These are phyloP conservation scores for Sodiomyces alkalinus DNA, from an alignment of 2,329 filamentous ascomycete species.

Conservation along the genomic window DNA sequence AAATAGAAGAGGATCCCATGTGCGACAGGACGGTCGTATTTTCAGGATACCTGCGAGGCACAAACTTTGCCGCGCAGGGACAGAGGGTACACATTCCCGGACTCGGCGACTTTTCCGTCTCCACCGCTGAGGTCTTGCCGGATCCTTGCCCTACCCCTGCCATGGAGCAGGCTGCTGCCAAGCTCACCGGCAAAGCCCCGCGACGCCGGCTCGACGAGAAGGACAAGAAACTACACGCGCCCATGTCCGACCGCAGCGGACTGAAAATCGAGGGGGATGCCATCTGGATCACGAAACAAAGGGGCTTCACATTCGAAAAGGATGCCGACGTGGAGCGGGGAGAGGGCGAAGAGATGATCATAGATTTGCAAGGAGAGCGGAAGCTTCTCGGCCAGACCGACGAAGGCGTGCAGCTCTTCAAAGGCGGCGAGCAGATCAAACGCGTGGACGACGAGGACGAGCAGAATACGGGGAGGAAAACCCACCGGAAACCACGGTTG, in stretches of 20 bases:
- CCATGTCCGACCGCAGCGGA: conserved; percentile 95
- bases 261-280: conserved; percentile 94
- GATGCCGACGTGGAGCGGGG: conserved; percentile 58
- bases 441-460: conserved; percentile 34
- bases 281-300: conserved; percentile 68
- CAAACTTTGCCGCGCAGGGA: conserved; percentile 76
- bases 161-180: conserved; percentile 76
- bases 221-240: conserved; percentile 89
- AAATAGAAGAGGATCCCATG: conserved; percentile 74
- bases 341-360: conserved; percentile 89
- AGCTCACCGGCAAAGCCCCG: conserved; percentile 67
- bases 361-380: conserved; percentile 72
- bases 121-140: conserved; percentile 71
- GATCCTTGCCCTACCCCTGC: conserved; percentile 91
- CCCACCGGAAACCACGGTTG: conserved; percentile 39
- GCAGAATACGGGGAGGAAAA: conserved; percentile 47
- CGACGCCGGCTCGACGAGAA: conserved; percentile 81
- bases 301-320: conserved; percentile 60
- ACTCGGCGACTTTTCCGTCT: conserved; percentile 74
- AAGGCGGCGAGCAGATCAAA: conserved; percentile 54
- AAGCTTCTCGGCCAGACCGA: conserved; percentile 70
- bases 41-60: conserved; percentile 87
- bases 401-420: conserved; percentile 73
- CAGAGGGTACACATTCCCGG: conserved; percentile 87
- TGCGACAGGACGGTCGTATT: conserved; percentile 84